Base-by-base conservation (phyloP, 768 basidiomycete genomes). In the Aureoboletus auriporus region DNA sequence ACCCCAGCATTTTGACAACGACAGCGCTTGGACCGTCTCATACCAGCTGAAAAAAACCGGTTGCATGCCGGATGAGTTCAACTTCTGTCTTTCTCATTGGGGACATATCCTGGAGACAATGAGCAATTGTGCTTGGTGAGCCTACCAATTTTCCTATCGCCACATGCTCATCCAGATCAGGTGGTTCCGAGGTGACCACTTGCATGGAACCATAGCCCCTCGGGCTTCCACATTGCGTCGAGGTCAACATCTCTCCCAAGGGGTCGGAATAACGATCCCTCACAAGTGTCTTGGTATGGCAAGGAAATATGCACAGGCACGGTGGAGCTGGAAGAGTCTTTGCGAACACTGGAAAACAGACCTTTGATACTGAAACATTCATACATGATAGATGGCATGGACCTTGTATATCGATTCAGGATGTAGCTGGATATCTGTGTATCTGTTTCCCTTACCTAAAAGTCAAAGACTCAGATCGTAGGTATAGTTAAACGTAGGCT, bases 101-200 rank as follows among this genome's bases (percentile, higher is more conserved):
- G 45, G 42, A 23, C 38, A n/a, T 6, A 3, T 47, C 0, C 31
- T 55, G 9, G 13, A 53, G 27, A 55, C 47, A 0, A 11, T 1
- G 5, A 30, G 34, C 0, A 57, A 57, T 23, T 52, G 45, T 36
- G 27, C 31, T 0, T 57, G 56, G 50, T 7, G 6, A 47, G 54
- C n/a, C 3, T 13, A n/a, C n/a, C n/a, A n/a, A 20, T 7, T 31
- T 11, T 27, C 29, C 14, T 33, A 1, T 16, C n/a, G n/a, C n/a
- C n/a, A n/a, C n/a, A n/a, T 17, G 14, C 20, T 29, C 11, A 4
- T 30, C 17, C 16, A 11, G 7, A 30, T 3, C 10, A 56, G 50
- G 50, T 57, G 55, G 53, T 57, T 57, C 16, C 38, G 14, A 31
- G 55, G 49, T 1, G 49, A 54, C 1, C 20, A 54, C 10, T 0